phyloP scores from a whole-genome alignment of 352 stramenopile species.

The Halophytophthora polymorphica region DNA sequence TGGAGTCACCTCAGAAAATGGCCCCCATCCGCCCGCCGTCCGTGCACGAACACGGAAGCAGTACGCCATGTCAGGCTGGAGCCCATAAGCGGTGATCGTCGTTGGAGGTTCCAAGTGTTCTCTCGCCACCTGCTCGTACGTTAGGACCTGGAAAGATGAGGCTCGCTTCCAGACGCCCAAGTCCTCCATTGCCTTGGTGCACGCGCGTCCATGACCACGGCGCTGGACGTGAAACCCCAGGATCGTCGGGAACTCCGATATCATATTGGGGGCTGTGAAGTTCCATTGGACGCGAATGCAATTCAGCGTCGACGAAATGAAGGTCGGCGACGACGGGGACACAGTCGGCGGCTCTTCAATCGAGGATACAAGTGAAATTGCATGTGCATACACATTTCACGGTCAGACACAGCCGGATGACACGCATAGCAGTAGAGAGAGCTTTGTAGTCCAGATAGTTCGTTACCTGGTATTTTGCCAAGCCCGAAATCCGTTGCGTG shows the following conservation, averaged over 20 bases:
- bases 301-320: constrained; percentile 33
- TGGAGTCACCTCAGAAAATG: constrained; percentile 38
- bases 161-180: constrained; percentile 46
- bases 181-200: constrained; percentile 16
- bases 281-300: constrained; percentile 52
- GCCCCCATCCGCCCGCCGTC: constrained; percentile 59
- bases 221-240: constrained; percentile 66
- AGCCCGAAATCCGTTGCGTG: constrained; percentile 36
- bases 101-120: constrained; percentile 24
- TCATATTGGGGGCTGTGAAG: constrained; percentile 5
- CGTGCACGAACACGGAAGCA: constrained; percentile 60
- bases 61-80: constrained; percentile 44
- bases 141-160: constrained; percentile 47
- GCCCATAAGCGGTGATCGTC: constrained; percentile 29
- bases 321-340: constrained; percentile 26
- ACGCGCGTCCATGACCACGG: constrained; percentile 42
- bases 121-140: constrained; percentile 44
- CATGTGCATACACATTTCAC: background rate
- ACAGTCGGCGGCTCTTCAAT: constrained; percentile 31
- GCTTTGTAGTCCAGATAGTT: too few species aligned
- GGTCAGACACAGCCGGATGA: background rate
- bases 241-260: constrained; percentile 34
- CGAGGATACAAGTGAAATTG: background rate
- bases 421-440: background rate
- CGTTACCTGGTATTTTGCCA: constrained; percentile 35